Evolutionary conservation across 352 stramenopile species (phyloP), one percentile per base, ranked within the genome.

Genomic region (Phytophthora fragariaefolia): DNA sequence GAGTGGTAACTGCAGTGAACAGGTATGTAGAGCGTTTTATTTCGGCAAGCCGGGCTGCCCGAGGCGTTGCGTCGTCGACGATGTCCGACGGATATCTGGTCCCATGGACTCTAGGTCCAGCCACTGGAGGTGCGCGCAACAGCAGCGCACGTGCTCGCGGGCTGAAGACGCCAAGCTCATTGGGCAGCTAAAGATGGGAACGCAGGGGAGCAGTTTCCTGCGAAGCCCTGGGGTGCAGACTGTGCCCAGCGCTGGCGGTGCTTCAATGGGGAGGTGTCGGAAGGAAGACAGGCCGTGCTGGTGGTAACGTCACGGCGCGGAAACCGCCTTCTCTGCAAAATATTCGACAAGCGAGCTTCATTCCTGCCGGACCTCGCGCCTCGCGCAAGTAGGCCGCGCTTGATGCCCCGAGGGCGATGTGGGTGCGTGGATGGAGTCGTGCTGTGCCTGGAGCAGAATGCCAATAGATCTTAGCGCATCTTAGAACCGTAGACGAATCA

Each of bases 251-350:
- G 36, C 34, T 15, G 32, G 46, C 32, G n/a, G 38, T 48, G 32
- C 62, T 69, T 54, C 47, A 69, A 63, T 58, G n/a, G 48, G 26
- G 24, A 66, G 30, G 47, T 57, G 63, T 60, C 23, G 36, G 55
- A 53, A 54, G 20, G 46, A 66, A 58, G 62, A 56, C 62, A 66
- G 62, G 30, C 60, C 18, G 48, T n/a, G 17, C 10, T 24, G 13
- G 4, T 17, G 26, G 64, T 68, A 72, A 72, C 64, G 64, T 56
- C 64, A 68, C 45, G 9, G 23, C 40, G 24, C 23, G 18, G 58
- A 63, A 72, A 72, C 64, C 27, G 60, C 50, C 59, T 58, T 47
- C 47, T 62, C 28, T 7, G 50, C 30, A 63, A 72, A 72, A 51
- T 68, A 71, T 72, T 72, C 22, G 58, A 72, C 23, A 45, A 58